These are phyloP conservation scores for Fragilaria radians DNA, from an alignment of 108 stramenopile species.

Conservation along the genomic window DNA sequence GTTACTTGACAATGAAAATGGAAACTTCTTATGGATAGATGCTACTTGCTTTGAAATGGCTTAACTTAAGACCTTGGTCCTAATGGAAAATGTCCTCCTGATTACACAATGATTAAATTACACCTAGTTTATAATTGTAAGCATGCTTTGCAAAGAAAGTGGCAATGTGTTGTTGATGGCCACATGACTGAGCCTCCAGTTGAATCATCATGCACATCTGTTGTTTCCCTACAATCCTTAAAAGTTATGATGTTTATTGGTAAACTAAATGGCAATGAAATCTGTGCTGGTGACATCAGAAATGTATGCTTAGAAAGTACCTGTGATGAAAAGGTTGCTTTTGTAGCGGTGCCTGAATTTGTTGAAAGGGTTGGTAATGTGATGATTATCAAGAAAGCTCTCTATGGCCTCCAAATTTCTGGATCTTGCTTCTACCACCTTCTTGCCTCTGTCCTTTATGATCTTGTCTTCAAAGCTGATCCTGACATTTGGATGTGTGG, in stretches of 20 bases:
- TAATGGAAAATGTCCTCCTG: not conserved
- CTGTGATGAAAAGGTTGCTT: not conserved
- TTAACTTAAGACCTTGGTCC: not conserved
- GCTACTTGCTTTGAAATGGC: slow-evolving; percentile 22
- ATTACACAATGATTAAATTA: not conserved
- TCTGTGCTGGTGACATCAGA: not conserved
- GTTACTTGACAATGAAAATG: slow-evolving; percentile 18
- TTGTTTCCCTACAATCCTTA: not conserved
- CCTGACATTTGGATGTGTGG: no score
- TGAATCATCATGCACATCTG: not conserved
- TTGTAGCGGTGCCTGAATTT: not conserved
- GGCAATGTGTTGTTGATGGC: slow-evolving; percentile 18
- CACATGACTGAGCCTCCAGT: slow-evolving; percentile 1
- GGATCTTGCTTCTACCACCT: no score
- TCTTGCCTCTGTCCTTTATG: no score
- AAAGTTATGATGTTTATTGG: not conserved
- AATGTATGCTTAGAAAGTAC: not conserved
- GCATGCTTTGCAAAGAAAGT: slow-evolving; percentile 14
- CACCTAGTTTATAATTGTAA: slow-evolving; percentile 19
- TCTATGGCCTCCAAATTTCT: slow-evolving; percentile 2
- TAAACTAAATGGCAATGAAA: not conserved
- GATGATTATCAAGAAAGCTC: not conserved
- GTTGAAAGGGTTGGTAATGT: not conserved
- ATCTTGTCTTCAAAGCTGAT: no score
- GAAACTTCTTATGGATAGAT: slow-evolving; percentile 8